These are phyloP conservation scores for Diaporthe capsici DNA, from an alignment of 2,329 filamentous ascomycete genomes.

Conservation along the genomic window DNA sequence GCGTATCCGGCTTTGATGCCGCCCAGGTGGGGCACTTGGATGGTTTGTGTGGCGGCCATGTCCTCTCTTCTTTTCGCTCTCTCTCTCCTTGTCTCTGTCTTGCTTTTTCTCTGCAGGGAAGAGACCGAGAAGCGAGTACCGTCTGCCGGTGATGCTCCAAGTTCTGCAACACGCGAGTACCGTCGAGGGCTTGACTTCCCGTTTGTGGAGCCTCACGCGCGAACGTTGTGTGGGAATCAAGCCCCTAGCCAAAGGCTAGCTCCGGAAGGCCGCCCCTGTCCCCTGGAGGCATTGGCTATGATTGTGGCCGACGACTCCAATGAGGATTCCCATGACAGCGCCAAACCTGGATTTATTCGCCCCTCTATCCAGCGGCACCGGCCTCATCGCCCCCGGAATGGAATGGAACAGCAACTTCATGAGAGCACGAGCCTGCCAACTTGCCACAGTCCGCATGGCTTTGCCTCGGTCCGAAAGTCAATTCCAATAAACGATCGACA, in stretches of 20 bases:
- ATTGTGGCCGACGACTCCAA: not conserved
- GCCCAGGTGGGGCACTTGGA: constrained; percentile 63
- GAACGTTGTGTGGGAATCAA: not conserved
- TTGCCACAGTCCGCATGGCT: not conserved
- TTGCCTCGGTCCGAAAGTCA: constrained; percentile 31
- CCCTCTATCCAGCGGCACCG: not conserved
- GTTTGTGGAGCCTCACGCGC: constrained; percentile 2
- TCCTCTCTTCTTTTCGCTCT: not conserved
- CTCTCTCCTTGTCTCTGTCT: not conserved
- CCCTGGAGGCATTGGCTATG: not conserved
- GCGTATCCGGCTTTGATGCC: constrained; percentile 61
- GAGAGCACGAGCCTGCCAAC: not conserved
- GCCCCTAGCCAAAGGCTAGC: constrained; percentile 10
- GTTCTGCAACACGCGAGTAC: constrained; percentile 8
- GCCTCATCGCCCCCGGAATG: not conserved
- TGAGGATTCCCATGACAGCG: not conserved
- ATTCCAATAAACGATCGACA: constrained; percentile 12
- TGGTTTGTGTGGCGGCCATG: constrained; percentile 56
- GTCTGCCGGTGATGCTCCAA: constrained; percentile 3
- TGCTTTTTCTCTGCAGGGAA: not conserved
- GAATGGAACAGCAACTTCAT: not conserved
- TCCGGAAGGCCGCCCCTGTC: not conserved
- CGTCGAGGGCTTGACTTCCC: not conserved
- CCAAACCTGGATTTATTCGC: not conserved
- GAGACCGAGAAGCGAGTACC: not conserved